A percentile compares a stretch with the other conserved stretches of the same genome.
phyloP scores from a whole-genome alignment of 768 basidiomycete genomes.

The Suillus plorans region DNA sequence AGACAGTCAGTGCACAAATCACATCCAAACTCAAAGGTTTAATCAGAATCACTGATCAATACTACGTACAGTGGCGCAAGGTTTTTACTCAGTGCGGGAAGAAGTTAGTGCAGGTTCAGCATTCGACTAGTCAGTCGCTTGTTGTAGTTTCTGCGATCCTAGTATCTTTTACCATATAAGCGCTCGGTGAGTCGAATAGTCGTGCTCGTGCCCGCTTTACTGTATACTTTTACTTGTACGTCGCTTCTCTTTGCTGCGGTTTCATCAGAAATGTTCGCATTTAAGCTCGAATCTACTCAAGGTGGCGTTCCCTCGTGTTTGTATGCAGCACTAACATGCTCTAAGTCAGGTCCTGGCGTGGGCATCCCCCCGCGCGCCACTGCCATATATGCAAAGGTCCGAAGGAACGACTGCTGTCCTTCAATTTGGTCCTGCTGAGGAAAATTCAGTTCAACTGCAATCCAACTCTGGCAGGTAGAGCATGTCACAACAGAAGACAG shows the following conservation, averaged over 20 bases:
- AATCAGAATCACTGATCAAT: no score
- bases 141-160: no score
- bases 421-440: neutral
- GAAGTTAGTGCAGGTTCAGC: no score
- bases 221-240: neutral
- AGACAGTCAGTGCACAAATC: no score
- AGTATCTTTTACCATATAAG: no score
- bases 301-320: neutral
- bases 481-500: neutral
- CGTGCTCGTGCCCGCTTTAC: neutral
- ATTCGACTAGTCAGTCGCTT: no score
- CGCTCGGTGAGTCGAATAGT: neutral
- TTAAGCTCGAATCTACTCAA: neutral
- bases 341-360: neutral
- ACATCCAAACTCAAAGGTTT: no score
- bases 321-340: neutral
- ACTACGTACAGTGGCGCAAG: no score
- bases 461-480: neutral
- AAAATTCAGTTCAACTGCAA: neutral
- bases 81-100: no score
- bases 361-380: no score
- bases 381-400: no score
- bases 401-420: neutral
- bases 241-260: neutral
- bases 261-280: neutral